Percentiles rank a stretch among this genome's conserved stretches.
These are phyloP conservation scores for Irpex sp. DNA, from an alignment of 1,284 basidiomycete genomes.

Conservation along the genomic window DNA sequence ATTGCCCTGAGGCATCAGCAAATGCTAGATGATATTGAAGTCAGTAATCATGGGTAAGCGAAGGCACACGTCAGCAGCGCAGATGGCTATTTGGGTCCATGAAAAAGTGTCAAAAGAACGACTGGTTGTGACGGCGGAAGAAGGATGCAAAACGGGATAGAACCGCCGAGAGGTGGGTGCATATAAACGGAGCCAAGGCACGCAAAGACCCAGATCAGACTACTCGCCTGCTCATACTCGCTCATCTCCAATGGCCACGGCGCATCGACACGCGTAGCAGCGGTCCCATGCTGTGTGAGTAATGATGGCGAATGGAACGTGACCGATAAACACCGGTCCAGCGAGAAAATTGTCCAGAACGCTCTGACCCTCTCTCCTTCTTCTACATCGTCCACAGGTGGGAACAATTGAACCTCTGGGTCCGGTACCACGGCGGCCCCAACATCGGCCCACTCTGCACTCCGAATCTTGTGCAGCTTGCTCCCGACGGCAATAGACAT, in stretches of 20 bases:
- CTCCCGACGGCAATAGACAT: constrained; percentile 37
- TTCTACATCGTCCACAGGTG: constrained; percentile 34
- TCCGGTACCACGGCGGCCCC: constrained; percentile 8
- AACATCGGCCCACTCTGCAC: constrained; percentile 9
- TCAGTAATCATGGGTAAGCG: not conserved
- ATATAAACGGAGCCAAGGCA: not conserved
- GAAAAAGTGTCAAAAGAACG: not conserved
- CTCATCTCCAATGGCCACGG: constrained; percentile 39
- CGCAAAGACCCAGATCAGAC: not conserved
- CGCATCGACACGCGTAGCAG: constrained; percentile 33
- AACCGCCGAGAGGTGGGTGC: too few relatives aligned
- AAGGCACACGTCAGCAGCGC: not conserved
- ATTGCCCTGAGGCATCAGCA: constrained; percentile 20
- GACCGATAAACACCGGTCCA: constrained; percentile 40
- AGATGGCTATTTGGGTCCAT: not conserved
- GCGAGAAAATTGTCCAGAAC: constrained; percentile 42
- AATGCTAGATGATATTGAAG: constrained; percentile 13
- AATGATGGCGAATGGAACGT: constrained; percentile 33
- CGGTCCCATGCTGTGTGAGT: constrained; percentile 26
- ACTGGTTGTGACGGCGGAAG: not conserved
- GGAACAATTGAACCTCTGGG: constrained; percentile 21
- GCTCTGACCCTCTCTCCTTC: constrained; percentile 43
- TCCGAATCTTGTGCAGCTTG: constrained; percentile 34
- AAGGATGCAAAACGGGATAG: not conserved
- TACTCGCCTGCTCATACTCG: constrained; percentile 26